Evolutionary conservation across 768 basidiomycete genomes (phyloP).

Genomic region (Phanerodontia chrysosporium): DNA sequence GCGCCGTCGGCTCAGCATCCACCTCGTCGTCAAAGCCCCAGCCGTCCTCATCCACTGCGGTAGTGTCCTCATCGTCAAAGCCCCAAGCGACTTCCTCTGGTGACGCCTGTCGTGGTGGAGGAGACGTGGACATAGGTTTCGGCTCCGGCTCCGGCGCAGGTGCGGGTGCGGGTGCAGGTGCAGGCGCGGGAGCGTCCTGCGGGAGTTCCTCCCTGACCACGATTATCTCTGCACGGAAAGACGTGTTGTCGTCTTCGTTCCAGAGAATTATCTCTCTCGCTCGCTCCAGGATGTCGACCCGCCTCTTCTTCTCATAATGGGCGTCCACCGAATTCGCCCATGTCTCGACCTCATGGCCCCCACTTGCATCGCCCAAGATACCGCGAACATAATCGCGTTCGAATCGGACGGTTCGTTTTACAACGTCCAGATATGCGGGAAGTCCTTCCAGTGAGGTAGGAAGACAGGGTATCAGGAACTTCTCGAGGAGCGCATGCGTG

Average conservation of each 20-base stretch:
- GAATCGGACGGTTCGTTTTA: constrained; percentile 56
- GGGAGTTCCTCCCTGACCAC: neutral
- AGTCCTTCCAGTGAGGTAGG: constrained; percentile 61
- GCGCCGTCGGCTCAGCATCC: constrained; percentile 5
- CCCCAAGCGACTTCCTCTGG: constrained; percentile 41
- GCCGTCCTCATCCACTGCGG: constrained; percentile 31
- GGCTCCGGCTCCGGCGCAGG: neutral
- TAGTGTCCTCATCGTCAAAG: constrained; percentile 36
- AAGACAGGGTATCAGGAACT: constrained; percentile 64
- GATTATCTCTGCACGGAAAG: constrained; percentile 31
- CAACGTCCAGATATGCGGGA: constrained; percentile 55
- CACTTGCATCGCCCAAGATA: constrained; percentile 43
- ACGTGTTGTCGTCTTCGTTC: constrained; percentile 32
- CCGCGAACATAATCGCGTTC: constrained; percentile 53
- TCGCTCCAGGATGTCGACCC: constrained; percentile 60
- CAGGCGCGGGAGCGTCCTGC: neutral
- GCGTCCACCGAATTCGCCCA: constrained; percentile 68
- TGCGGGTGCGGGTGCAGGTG: neutral
- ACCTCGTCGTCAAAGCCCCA: constrained; percentile 41
- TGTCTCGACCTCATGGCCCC: constrained; percentile 50
- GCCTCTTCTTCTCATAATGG: constrained; percentile 78
- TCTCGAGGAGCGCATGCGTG: constrained; percentile 55
- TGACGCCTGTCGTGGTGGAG: neutral
- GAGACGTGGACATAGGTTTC: neutral
- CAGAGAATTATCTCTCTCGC: constrained; percentile 52